These are phyloP conservation scores for Aspergillus floridensis DNA, from an alignment of 2,329 filamentous ascomycete species.

Conservation along the genomic window DNA sequence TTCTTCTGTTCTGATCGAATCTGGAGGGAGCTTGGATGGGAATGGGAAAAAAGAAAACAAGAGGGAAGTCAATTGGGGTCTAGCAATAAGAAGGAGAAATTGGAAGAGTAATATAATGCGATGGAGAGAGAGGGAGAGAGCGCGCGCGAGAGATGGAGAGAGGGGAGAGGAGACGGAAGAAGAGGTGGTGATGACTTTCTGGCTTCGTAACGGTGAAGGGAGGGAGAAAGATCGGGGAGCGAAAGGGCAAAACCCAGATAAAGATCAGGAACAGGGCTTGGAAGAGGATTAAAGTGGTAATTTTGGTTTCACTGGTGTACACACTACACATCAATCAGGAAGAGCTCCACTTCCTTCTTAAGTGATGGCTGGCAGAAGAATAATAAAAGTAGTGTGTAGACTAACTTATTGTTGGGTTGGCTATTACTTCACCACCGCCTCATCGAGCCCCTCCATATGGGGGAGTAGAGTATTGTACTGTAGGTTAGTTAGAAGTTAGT, in stretches of 20 bases:
- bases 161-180: not conserved
- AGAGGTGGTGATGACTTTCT: not conserved
- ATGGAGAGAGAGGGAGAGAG: not conserved
- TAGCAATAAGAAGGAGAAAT: not conserved
- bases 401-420: no score
- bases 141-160: not conserved
- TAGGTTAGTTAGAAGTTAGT: no score
- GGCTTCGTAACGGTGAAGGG: not conserved
- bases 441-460: not conserved
- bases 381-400: no score
- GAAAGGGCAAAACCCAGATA: not conserved
- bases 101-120: constrained; percentile 1
- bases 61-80: not conserved
- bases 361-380: not conserved
- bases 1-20: not conserved
- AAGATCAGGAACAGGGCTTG: not conserved
- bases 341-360: not conserved
- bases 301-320: constrained; percentile 1
- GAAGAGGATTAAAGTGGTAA: not conserved
- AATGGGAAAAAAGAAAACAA: not conserved
- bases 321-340: no score
- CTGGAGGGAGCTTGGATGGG: not conserved
- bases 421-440: not conserved
- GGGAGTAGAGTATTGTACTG: no score
- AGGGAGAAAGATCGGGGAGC: not conserved